Evolutionary conservation across 371 early-diverging fungal genomes (phyloP).

Genomic region (Mycotypha africana): DNA sequence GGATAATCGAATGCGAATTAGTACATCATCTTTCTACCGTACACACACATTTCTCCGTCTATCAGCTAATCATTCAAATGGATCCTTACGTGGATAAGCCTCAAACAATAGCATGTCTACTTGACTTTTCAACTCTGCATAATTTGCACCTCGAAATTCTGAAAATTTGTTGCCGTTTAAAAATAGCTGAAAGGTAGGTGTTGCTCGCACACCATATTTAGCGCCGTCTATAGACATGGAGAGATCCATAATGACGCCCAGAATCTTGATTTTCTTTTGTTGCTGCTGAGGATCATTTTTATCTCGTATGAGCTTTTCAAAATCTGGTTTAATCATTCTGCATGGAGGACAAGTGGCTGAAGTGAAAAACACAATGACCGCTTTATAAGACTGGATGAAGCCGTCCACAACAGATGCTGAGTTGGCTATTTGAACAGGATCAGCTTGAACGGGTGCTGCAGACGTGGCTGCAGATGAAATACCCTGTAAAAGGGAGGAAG

Average conservation of each 20-base stretch:
- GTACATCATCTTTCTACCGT: too few relatives aligned
- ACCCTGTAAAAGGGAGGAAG: conserved; percentile 21
- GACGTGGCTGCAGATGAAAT: conserved; percentile 37
- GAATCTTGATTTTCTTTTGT: conserved; percentile 24
- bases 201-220: conserved; percentile 54
- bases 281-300: conserved; percentile 23
- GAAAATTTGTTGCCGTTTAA: conserved; percentile 53
- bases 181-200: conserved; percentile 68
- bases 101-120: conserved; percentile 60
- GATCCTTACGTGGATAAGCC: conserved; percentile 60
- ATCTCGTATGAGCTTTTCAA: conserved; percentile 51
- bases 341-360: conserved; percentile 72
- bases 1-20: too few relatives aligned
- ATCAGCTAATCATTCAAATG: too few relatives aligned
- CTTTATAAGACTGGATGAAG: conserved; percentile 40
- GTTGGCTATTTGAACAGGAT: conserved; percentile 26
- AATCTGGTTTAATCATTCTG: conserved; percentile 65
- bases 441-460: conserved; percentile 19
- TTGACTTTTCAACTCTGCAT: conserved; percentile 54
- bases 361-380: conserved; percentile 72
- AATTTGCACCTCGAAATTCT: conserved; percentile 65
- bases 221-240: conserved; percentile 46
- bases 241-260: conserved; percentile 65
- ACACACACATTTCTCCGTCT: too few relatives aligned
- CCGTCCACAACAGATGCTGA: conserved; percentile 26